Evolutionary conservation across 2,329 filamentous ascomycete species (phyloP), one percentile per base, ranked within the genome.

Genomic region (Cladosporium velox): DNA sequence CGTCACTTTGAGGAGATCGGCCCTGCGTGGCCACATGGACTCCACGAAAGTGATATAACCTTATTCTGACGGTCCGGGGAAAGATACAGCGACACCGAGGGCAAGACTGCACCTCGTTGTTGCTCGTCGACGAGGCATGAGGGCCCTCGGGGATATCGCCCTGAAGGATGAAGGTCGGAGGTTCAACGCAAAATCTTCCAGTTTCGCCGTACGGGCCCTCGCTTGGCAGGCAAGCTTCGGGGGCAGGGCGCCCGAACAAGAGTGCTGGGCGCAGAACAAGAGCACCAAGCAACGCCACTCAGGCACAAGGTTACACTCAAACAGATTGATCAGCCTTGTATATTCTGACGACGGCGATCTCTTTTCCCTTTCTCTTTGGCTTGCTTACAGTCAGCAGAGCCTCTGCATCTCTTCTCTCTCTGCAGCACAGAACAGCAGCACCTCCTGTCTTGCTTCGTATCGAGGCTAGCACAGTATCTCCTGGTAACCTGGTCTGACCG

Each of bases 1-100:
- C 49, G 51, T 34, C 51, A 64, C 51, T 41, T 41, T 44, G 26
- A 47, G 26, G 51, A 44, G 51, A 64, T 64, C 51, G 61, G 51
- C 34, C 61, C 47, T 38, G 32, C 24, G 32, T 54, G 60, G 60
- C 60, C 60, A 54, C 49, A 54, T 57, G 24, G 32, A 30, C 61
- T 64, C 61, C 61, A 38, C 61, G 51, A 55, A 55, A 64, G 34
- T 47, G 61, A 57, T 64, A 64, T 64, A 64, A 41, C 51, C 35
- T 26, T 44, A 38, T 54, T 35, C n/a, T 35, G 61, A 57, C 21
- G 26, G 47, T 64, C 61, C 47, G 61, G 61, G 61, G 61, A 57
- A 57, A 58, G 55, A 58, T 58, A 58, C 32, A 58, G 55, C 55
- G 55, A 58, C 52, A 55, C 28, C 52, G 28, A 38, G 32, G 55